Evolutionary conservation across 331 rosid species (phyloP).

Genomic region (Erythrophleum ivorense): DNA sequence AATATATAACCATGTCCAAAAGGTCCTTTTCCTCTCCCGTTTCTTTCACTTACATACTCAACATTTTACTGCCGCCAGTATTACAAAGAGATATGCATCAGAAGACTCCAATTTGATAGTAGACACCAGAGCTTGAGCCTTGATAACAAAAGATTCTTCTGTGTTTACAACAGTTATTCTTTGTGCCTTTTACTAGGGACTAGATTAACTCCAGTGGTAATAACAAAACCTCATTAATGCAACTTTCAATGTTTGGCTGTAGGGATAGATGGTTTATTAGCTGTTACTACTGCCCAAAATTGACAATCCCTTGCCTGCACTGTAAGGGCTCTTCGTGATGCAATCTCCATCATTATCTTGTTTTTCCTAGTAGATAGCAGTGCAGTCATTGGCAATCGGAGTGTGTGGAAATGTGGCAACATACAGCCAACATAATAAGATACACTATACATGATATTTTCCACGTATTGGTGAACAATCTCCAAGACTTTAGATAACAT

Average conservation of each 20-base stretch:
- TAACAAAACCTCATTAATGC: background rate
- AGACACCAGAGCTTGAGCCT: background rate
- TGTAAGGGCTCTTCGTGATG: background rate
- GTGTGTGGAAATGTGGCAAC: background rate
- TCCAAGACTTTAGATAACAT: background rate
- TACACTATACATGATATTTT: background rate
- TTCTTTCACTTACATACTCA: background rate
- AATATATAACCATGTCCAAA: background rate
- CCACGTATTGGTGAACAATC: background rate
- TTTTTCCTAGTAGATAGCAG: background rate
- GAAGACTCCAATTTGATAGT: background rate
- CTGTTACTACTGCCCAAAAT: background rate
- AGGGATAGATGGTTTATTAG: background rate
- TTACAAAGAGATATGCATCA: background rate
- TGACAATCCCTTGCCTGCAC: background rate
- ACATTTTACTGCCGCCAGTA: background rate
- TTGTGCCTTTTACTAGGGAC: background rate
- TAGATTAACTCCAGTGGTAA: background rate
- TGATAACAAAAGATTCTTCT: background rate
- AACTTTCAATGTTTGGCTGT: background rate
- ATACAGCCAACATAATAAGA: background rate
- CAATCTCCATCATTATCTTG: conserved; percentile 6
- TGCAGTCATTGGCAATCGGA: background rate
- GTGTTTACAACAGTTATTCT: background rate
- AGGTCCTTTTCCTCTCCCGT: background rate